Evolutionary conservation across 805 yeast species (phyloP), one percentile per base, ranked within the genome.

Genomic region (Cyberlindnera euphorbiiphila): DNA sequence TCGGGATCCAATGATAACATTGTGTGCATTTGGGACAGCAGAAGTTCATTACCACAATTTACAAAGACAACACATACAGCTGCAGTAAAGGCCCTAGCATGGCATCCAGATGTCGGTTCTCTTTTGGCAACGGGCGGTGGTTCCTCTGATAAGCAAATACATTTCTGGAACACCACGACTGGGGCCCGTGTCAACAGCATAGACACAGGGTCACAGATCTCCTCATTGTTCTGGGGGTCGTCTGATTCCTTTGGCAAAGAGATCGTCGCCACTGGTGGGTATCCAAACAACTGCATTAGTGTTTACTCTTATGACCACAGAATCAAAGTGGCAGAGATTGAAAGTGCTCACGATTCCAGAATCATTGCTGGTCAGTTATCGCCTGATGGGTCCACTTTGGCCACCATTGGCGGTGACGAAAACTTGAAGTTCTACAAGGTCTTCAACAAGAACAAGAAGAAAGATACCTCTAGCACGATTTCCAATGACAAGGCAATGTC

Each of bases 101-200:
- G 97, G 96, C 84, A 95, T 56, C 98, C 98, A 2, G 82, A 82
- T 58, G 91, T 86, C 50, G 66, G 65, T 21, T 81, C 84, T 43
- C 62, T 89, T 37, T 68, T 91, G 36, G 97, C 97, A n/a, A 83
- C 96, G 4, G 98, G 98, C 6, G 98, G 98, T 36, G 98, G 98
- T 12, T 82, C 95, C 10, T 74, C 85, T 22, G 97, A 93, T 62
- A 82, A 79, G 56, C 75, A 81, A 32, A 85, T 91, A 42, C 91
- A 91, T 62, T 86, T 93, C 62, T 93, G 98, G 98, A 93, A 93
- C 61, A 78, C 96, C 4, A 76, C 85, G 14, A 85, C 94, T 0
- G 98, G 98, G 2, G 77, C 89, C 2, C 68, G 95, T 43, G 77
- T 85, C 24, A 86, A 88, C 48, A 74, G 93, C 9, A 83, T 91